Evolutionary conservation across 768 basidiomycete genomes (phyloP).

Genomic region (Boletus bicolor): DNA sequence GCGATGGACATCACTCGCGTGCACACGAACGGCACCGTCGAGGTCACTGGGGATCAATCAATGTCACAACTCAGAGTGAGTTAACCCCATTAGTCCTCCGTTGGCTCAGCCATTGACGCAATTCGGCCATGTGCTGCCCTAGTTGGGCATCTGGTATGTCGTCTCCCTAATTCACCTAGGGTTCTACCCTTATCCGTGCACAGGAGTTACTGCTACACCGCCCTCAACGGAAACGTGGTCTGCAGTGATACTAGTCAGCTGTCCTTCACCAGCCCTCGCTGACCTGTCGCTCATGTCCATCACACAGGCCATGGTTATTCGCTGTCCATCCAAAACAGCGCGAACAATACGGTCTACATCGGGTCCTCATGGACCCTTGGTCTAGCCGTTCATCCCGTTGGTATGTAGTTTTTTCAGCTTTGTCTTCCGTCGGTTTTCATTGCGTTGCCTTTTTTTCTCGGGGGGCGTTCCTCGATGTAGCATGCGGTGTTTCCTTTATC

Average conservation of each 20-base stretch:
- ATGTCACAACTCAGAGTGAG: constrained; percentile 55
- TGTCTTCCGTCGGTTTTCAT: neutral
- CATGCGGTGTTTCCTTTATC: constrained; percentile 54
- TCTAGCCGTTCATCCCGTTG: constrained; percentile 71
- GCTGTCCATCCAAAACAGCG: constrained; percentile 29
- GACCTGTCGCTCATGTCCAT: neutral
- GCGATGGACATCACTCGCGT: constrained; percentile 65
- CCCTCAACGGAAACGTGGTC: constrained; percentile 33
- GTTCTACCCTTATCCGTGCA: constrained; percentile 3
- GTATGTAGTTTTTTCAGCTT: constrained; percentile 37
- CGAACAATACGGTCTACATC: constrained; percentile 37
- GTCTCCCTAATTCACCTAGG: neutral
- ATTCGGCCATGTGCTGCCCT: constrained; percentile 3
- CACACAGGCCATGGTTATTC: constrained; percentile 54
- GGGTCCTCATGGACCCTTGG: constrained; percentile 67
- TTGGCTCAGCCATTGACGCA: neutral
- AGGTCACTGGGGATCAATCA: constrained; percentile 20
- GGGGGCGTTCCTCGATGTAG: constrained; percentile 21
- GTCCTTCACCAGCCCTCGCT: neutral
- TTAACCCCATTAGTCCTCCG: constrained; percentile 9
- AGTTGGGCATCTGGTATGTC: constrained; percentile 73
- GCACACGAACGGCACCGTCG: constrained; percentile 39
- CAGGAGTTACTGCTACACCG: constrained; percentile 64
- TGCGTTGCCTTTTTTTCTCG: neutral
- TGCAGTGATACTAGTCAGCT: constrained; percentile 48